These are phyloP conservation scores for Arctium lappa DNA, from an alignment of 129 eudicot genomes.

Conservation along the genomic window DNA sequence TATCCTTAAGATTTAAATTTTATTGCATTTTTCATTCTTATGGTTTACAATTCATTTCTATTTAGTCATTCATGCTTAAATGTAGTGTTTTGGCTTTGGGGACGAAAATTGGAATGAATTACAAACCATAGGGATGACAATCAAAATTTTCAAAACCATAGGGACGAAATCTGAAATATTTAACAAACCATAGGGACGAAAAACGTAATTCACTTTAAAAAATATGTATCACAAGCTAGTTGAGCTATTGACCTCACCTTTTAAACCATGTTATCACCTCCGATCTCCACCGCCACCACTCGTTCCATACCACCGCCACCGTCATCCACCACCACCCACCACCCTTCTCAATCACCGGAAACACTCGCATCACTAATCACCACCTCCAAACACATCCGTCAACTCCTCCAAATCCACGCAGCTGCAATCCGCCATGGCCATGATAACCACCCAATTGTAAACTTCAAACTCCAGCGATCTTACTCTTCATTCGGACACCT, in stretches of 20 bases:
- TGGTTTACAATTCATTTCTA: no score
- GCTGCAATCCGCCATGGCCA: constrained; percentile 55
- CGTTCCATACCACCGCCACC: constrained; percentile 18
- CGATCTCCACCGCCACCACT: constrained; percentile 25
- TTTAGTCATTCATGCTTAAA: no score
- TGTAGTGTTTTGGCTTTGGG: no score
- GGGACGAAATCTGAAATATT: no score
- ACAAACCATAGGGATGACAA: no score
- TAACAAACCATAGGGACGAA: no score
- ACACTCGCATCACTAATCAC: constrained; percentile 49
- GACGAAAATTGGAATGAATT: no score
- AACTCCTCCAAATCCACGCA: constrained; percentile 71
- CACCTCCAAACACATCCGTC: constrained; percentile 44
- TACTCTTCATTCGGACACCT: constrained; percentile 65
- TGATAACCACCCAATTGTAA: constrained; percentile 51
- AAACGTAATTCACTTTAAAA: no score
- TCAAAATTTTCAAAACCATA: no score
- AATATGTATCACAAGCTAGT: no score
- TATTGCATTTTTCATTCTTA: no score
- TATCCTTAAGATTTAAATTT: no score
- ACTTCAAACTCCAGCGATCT: constrained; percentile 77
- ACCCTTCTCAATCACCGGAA: constrained; percentile 37
- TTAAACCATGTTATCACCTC: constrained; percentile 15
- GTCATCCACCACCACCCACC: constrained; percentile 22
- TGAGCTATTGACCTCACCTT: not conserved